Percentiles rank a stretch among this genome's conserved stretches.
phyloP scores from a whole-genome alignment of 352 stramenopile species.

The Phytophthora fragariae region DNA sequence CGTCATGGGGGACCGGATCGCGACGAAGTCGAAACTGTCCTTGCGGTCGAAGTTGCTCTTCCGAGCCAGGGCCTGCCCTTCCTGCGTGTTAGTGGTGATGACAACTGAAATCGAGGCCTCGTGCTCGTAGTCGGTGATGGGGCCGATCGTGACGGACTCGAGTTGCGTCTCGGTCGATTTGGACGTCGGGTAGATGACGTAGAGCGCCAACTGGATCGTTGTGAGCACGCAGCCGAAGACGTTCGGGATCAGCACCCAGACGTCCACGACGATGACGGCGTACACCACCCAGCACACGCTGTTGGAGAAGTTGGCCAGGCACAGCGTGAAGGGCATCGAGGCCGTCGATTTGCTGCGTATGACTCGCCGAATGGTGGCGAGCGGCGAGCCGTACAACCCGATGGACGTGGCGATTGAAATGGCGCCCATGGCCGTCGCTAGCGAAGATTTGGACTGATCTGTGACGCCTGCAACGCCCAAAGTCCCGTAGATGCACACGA shows the following conservation, averaged over 20 bases:
- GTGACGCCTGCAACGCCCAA: constrained; percentile 44
- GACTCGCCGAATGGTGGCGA: constrained; percentile 52
- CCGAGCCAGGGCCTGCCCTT: constrained; percentile 4
- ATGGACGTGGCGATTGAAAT: constrained; percentile 61
- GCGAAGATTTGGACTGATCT: constrained; percentile 33
- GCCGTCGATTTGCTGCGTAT: constrained; percentile 38
- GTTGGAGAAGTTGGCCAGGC: constrained; percentile 44
- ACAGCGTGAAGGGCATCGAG: constrained; percentile 44
- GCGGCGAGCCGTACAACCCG: constrained; percentile 61
- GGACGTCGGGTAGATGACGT: constrained; percentile 35
- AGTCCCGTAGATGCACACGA: constrained; percentile 45
- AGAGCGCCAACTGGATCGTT: constrained; percentile 36
- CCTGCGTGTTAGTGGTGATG: constrained; percentile 5
- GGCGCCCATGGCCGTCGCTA: constrained; percentile 51
- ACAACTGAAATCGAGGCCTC: constrained; percentile 32
- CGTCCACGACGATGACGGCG: constrained; percentile 46
- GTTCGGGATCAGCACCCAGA: constrained; percentile 54
- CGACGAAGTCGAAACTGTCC: constrained; percentile 28
- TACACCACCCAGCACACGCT: constrained; percentile 60
- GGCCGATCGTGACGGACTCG: constrained; percentile 12
- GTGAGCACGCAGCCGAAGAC: constrained; percentile 42
- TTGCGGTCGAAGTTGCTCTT: constrained; percentile 31
- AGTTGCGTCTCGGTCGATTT: constrained; percentile 21
- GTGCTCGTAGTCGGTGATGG: constrained; percentile 14
- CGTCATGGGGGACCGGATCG: constrained; percentile 19